Conservation (phyloP, 495 filamentous ascomycete species). For the Neurospora sp. region DNA sequence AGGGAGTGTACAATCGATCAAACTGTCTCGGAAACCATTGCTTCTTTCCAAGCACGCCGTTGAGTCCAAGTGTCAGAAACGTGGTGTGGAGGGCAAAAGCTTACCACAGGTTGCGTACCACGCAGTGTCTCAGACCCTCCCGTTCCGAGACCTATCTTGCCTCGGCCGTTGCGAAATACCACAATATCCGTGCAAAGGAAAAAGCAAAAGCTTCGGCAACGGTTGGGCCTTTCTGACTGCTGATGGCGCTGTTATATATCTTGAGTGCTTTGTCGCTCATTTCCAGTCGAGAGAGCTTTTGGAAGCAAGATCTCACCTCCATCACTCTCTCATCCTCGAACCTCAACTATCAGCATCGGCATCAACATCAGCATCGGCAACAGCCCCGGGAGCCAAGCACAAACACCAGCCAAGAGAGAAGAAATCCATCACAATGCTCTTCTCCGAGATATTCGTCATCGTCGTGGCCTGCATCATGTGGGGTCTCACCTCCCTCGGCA, state of each 20-base stretch:
- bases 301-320: neutral
- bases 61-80: neutral
- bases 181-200: neutral
- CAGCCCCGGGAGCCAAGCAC: neutral
- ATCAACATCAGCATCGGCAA: neutral
- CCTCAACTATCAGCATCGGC: neutral
- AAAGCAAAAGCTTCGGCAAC: neutral
- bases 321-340: neutral
- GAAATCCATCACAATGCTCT: neutral
- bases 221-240: neutral
- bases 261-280: neutral
- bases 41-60: neutral
- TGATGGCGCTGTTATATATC: neutral
- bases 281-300: neutral
- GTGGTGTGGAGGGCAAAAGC: neutral
- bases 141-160: neutral
- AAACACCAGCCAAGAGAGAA: neutral
- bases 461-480: conserved; percentile 1
- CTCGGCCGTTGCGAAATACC: neutral
- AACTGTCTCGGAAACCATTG: neutral
- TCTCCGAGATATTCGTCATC: conserved; percentile 1
- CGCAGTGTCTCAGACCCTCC: neutral
- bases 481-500: conserved; percentile 5
- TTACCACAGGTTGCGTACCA: neutral
- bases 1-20: neutral